phyloP scores from a whole-genome alignment of 2,329 filamentous ascomycete species.

The Cryphonectria japonica region DNA sequence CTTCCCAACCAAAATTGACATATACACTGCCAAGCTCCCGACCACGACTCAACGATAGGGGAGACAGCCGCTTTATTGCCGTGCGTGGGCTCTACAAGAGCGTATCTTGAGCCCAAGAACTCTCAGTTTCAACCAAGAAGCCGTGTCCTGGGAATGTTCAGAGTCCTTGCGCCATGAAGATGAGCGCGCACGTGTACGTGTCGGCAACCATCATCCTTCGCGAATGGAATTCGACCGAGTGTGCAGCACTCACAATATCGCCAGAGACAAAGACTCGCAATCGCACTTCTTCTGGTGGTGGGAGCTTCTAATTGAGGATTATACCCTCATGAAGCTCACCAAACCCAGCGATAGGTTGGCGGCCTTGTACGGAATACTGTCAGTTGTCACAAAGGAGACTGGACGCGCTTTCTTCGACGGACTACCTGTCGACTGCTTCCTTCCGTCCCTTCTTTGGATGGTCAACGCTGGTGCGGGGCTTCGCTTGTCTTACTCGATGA shows the following conservation, averaged over 20 bases:
- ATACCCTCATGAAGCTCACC: background rate
- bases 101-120: background rate
- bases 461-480: background rate
- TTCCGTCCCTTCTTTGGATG: background rate
- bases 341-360: background rate
- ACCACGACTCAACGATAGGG: no score
- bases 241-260: background rate
- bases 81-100: conserved; percentile 3
- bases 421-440: background rate
- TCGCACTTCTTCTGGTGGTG: background rate
- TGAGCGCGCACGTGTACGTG: background rate
- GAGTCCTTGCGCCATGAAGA: background rate
- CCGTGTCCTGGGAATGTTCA: background rate
- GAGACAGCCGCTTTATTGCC: background rate
- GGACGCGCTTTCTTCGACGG: background rate
- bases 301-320: background rate
- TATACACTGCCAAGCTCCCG: background rate
- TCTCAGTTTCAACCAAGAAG: background rate
- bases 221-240: background rate
- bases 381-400: background rate
- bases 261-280: background rate
- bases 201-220: background rate
- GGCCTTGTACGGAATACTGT: background rate
- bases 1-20: background rate
- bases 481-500: background rate